Conservation (phyloP, 768 basidiomycete species). For the Hysterangium stoloniferum region DNA sequence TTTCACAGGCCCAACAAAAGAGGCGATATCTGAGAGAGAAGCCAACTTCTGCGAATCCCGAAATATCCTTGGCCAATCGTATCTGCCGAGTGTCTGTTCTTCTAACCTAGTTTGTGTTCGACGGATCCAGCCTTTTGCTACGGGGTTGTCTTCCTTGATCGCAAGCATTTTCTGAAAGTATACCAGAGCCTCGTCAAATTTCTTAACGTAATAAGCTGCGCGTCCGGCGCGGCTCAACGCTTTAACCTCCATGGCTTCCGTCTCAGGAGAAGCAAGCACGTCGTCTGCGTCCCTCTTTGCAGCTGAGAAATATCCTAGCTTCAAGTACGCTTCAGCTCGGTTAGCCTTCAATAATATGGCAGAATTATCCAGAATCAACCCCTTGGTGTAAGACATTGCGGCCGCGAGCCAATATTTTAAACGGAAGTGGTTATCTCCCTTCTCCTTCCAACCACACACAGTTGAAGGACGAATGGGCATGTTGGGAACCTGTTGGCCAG, state of each 20-base stretch:
- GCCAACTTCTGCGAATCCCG: background rate
- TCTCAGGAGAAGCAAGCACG: background rate
- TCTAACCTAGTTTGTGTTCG: background rate
- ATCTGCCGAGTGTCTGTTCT: background rate
- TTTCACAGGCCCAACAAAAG: slow-evolving; percentile 4
- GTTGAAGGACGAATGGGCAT: too few species aligned
- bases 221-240: background rate
- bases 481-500: too few species aligned
- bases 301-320: too few species aligned
- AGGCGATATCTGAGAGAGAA: background rate
- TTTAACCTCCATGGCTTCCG: background rate
- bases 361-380: too few species aligned
- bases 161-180: background rate
- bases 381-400: too few species aligned
- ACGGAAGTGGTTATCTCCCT: too few species aligned
- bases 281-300: too few species aligned
- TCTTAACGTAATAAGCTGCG: background rate
- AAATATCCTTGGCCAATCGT: background rate
- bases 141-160: background rate
- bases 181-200: background rate
- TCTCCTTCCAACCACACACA: too few species aligned
- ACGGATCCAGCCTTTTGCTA: background rate
- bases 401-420: too few species aligned
- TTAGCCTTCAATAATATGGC: too few species aligned
- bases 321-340: too few species aligned